Percentiles rank a stretch among this genome's conserved stretches.
phyloP scores from a whole-genome alignment of 1,284 basidiomycete species.

The Ganoderma lucidum region DNA sequence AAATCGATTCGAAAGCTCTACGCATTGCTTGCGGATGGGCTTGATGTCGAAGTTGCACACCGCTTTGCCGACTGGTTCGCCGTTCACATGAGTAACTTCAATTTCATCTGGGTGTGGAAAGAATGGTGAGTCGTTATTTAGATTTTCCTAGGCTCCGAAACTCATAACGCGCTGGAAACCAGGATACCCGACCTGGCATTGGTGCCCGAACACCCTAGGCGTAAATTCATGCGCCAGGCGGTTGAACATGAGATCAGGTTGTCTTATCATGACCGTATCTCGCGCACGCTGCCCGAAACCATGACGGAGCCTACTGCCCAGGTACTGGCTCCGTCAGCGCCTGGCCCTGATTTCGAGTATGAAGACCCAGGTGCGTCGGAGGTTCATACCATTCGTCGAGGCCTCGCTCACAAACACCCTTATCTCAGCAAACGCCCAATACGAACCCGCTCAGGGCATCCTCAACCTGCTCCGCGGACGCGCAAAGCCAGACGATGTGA shows the following conservation, averaged over 20 bases:
- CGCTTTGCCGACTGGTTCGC: slow-evolving; percentile 96
- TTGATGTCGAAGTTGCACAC: slow-evolving; percentile 86
- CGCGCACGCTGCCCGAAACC: slow-evolving; percentile 86
- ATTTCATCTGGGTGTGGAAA: slow-evolving; percentile 99
- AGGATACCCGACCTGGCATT: slow-evolving; percentile 90
- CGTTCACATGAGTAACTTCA: slow-evolving; percentile 97
- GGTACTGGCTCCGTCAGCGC: slow-evolving; percentile 78
- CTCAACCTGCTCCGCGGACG: slow-evolving; percentile 83
- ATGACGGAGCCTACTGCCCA: slow-evolving; percentile 75
- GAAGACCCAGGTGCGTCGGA: slow-evolving; percentile 61
- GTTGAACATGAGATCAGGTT: slow-evolving; percentile 92
- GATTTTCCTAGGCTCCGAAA: too few species aligned
- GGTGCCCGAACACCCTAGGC: slow-evolving; percentile 81
- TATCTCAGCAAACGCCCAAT: slow-evolving; percentile 73
- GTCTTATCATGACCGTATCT: slow-evolving; percentile 93
- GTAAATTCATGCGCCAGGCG: slow-evolving; percentile 88
- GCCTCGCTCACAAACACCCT: neutral
- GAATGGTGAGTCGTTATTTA: slow-evolving; percentile 79
- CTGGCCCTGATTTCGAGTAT: slow-evolving; percentile 87
- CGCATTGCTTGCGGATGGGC: slow-evolving; percentile 73
- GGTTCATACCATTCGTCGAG: neutral
- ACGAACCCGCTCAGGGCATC: slow-evolving; percentile 83
- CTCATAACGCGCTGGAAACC: neutral
- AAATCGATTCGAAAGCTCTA: slow-evolving; percentile 94
- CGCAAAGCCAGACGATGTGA: slow-evolving; percentile 82